Conservation (phyloP, 2,329 filamentous ascomycete genomes). For the Elsinoe ampelina region DNA sequence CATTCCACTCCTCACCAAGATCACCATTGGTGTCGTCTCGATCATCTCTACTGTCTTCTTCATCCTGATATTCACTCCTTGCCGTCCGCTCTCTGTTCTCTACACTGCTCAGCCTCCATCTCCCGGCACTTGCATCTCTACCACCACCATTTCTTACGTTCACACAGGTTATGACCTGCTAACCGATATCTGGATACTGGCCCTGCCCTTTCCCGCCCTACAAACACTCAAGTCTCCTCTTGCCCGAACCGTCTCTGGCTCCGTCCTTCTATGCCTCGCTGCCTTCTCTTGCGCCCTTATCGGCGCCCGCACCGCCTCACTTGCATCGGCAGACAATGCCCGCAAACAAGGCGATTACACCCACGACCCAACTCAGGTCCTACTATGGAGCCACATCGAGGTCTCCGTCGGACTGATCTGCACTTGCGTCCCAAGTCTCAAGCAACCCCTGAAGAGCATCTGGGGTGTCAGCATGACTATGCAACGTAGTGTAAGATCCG, state of each 20-base stretch:
- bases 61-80: background rate
- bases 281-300: background rate
- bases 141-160: background rate
- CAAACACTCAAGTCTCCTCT: constrained; percentile 2
- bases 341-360: background rate
- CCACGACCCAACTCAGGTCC: background rate
- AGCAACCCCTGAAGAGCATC: background rate
- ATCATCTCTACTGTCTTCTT: background rate
- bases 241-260: background rate
- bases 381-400: constrained; percentile 4
- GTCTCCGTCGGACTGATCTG: background rate
- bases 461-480: constrained; percentile 1
- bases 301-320: background rate
- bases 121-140: background rate
- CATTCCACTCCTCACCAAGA: constrained; percentile 5
- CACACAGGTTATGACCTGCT: background rate
- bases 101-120: background rate
- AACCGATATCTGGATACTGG: constrained; percentile 4
- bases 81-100: background rate
- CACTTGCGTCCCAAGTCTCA: background rate
- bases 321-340: background rate
- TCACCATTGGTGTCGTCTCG: background rate
- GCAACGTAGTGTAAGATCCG: background rate
- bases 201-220: constrained; percentile 1
- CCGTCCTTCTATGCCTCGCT: background rate